Evolutionary conservation across 805 yeast genomes (phyloP), one percentile per base, ranked within the genome.

Genomic region (Lachancea fermentati): DNA sequence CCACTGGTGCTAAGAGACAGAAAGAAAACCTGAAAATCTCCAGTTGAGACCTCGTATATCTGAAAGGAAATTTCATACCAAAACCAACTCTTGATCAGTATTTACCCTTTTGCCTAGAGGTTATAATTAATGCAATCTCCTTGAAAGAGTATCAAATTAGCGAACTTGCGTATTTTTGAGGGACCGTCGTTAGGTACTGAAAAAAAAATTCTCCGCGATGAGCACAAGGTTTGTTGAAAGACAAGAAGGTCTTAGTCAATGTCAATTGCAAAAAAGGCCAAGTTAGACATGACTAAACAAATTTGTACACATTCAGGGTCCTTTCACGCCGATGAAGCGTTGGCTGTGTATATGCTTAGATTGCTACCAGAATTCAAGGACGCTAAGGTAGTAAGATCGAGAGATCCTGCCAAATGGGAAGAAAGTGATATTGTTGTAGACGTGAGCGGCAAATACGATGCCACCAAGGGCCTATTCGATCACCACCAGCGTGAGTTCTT

Each of bases 261-360:
- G 47, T 39, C 45, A 18, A 26, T 28, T 13, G 16, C 32, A 15
- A 53, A 57, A 46, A 46, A 44, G 37, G 42, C 47, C 15, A 56
- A 53, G 39, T 31, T 55, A 25, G 43, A 43, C 22, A 35, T 40
- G 57, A 55, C 43, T 26, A 61, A 59, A 39, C 78, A 76, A 55
- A 85, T 89, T 42, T 91, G 96, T 57, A 89, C 96, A 9, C 94
- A 85, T 55, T 82, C 89, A 36, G 98, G 98, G 5, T 75, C 88
- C 0, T 93, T 93, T 72, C 98, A 93, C 59, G 97, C 97, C 8
- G 98, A 93, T 62, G 98, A 93, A 63, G 80, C 95, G 8, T 72
- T 93, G 37, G 98, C 97, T 2, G 96, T 91, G 2, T 89, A 73
- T 62, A 79, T 93, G 82, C 68, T 93, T 42, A 77, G 75, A 50